Conservation (phyloP, 768 basidiomycete genomes). For the Podaxis carcinomalis region DNA sequence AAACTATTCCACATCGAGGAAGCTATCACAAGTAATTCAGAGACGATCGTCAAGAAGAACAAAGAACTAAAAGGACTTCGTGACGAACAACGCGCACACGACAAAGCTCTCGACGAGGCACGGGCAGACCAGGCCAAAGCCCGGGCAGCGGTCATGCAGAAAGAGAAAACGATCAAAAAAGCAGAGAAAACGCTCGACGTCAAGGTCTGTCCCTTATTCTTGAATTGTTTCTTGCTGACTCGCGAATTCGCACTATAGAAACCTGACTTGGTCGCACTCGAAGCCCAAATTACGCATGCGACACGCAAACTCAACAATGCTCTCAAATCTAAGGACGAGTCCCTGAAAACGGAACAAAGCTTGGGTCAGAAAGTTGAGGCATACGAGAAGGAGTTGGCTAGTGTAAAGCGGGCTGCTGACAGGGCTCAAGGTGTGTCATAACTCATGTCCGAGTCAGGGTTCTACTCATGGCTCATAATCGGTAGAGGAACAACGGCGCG, state of each 20-base stretch:
- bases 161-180: slow-evolving; percentile 86
- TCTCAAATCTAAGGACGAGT: slow-evolving; percentile 53
- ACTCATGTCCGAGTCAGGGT: neutral
- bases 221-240: neutral
- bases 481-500: slow-evolving; percentile 69
- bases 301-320: slow-evolving; percentile 76
- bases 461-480: neutral
- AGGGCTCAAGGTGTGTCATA: slow-evolving; percentile 62
- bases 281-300: slow-evolving; percentile 86
- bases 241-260: slow-evolving; percentile 41
- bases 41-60: slow-evolving; percentile 69
- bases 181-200: slow-evolving; percentile 85
- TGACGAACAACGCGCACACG: slow-evolving; percentile 64
- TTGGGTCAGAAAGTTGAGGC: slow-evolving; percentile 45
- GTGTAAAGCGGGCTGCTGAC: slow-evolving; percentile 65
- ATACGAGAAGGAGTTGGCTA: slow-evolving; percentile 61
- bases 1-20: slow-evolving; percentile 88
- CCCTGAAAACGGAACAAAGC: slow-evolving; percentile 48
- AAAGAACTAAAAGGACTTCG: slow-evolving; percentile 64
- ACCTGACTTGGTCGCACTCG: slow-evolving; percentile 79
- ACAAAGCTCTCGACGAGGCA: slow-evolving; percentile 67
- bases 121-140: slow-evolving; percentile 79
- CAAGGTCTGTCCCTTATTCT: slow-evolving; percentile 47
- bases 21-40: slow-evolving; percentile 68
- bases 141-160: slow-evolving; percentile 69